These are phyloP conservation scores for Thelonectria discophora DNA, from an alignment of 2,329 filamentous ascomycete genomes.

Conservation along the genomic window DNA sequence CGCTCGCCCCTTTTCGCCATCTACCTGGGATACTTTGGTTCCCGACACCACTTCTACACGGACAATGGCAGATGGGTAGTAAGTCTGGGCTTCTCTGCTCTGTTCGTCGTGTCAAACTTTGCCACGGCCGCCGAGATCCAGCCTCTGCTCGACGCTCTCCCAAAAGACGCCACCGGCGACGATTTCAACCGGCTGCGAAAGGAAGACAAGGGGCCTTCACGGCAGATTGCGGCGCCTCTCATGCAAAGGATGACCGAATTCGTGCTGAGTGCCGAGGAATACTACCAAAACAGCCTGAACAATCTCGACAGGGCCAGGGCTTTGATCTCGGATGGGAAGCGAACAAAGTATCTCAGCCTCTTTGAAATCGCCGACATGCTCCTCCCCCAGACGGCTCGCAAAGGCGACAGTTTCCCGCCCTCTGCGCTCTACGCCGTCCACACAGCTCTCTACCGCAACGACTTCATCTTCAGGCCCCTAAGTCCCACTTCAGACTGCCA, in stretches of 20 bases:
- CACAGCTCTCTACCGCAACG: slow-evolving; percentile 66
- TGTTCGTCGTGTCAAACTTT: slow-evolving; percentile 62
- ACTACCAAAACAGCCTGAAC: slow-evolving; percentile 59
- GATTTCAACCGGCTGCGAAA: slow-evolving; percentile 45
- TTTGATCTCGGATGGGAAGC: slow-evolving; percentile 49
- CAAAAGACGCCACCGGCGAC: slow-evolving; percentile 40
- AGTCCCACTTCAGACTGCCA: slow-evolving; percentile 57
- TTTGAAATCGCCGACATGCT: slow-evolving; percentile 60
- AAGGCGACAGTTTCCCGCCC: slow-evolving; percentile 52
- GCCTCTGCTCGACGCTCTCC: slow-evolving; percentile 48
- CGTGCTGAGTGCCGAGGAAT: slow-evolving; percentile 49
- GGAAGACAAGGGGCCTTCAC: slow-evolving; percentile 54
- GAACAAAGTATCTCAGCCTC: slow-evolving; percentile 58
- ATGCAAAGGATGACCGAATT: slow-evolving; percentile 61
- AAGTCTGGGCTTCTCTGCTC: slow-evolving; percentile 52
- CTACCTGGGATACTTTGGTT: slow-evolving; percentile 61
- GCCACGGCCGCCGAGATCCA: slow-evolving; percentile 52
- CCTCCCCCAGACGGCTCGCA: slow-evolving; percentile 49
- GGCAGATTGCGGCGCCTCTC: slow-evolving; percentile 53
- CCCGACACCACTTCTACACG: slow-evolving; percentile 64
- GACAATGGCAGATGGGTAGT: slow-evolving; percentile 60
- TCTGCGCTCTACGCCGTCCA: slow-evolving; percentile 75
- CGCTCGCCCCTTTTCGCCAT: slow-evolving; percentile 60
- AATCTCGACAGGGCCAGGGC: slow-evolving; percentile 58
- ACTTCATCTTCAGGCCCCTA: slow-evolving; percentile 66